These are phyloP conservation scores for Tricholoma sp. DNA, from an alignment of 768 basidiomycete genomes.

Conservation along the genomic window DNA sequence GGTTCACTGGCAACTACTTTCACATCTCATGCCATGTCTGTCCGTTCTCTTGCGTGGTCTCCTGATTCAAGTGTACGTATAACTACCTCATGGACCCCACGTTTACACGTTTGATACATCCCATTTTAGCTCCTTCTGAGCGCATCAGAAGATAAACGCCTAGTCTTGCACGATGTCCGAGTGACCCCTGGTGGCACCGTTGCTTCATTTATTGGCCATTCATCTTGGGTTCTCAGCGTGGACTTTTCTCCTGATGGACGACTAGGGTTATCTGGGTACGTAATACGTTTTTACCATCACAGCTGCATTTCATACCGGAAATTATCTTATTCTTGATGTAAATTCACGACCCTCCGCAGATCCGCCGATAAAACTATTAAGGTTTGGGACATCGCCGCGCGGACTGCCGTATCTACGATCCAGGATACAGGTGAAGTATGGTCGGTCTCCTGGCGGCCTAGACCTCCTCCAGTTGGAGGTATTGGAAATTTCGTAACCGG, in stretches of 20 bases:
- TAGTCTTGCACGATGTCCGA: constrained; percentile 87
- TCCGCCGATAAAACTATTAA: constrained; percentile 85
- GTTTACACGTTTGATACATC: background rate
- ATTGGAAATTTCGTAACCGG: constrained; percentile 70
- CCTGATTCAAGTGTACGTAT: constrained; percentile 74
- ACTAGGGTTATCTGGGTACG: constrained; percentile 76
- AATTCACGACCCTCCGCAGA: constrained; percentile 29
- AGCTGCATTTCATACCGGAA: background rate
- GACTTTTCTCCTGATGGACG: constrained; percentile 80
- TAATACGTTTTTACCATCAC: constrained; percentile 4
- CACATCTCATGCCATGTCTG: constrained; percentile 86
- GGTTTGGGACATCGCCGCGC: constrained; percentile 79
- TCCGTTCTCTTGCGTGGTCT: constrained; percentile 86
- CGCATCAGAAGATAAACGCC: constrained; percentile 89
- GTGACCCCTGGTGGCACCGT: constrained; percentile 74
- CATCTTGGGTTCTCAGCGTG: constrained; percentile 84
- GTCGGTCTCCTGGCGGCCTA: constrained; percentile 78
- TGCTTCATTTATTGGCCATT: constrained; percentile 81
- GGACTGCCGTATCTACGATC: constrained; percentile 69
- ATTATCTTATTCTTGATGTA: background rate
- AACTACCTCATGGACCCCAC: background rate
- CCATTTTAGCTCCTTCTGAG: constrained; percentile 70
- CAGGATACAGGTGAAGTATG: constrained; percentile 81
- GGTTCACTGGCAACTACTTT: constrained; percentile 62
- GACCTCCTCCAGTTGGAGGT: constrained; percentile 45